Evolutionary conservation across 129 eudicot genomes (phyloP).

Genomic region (Sambucus nigra): DNA sequence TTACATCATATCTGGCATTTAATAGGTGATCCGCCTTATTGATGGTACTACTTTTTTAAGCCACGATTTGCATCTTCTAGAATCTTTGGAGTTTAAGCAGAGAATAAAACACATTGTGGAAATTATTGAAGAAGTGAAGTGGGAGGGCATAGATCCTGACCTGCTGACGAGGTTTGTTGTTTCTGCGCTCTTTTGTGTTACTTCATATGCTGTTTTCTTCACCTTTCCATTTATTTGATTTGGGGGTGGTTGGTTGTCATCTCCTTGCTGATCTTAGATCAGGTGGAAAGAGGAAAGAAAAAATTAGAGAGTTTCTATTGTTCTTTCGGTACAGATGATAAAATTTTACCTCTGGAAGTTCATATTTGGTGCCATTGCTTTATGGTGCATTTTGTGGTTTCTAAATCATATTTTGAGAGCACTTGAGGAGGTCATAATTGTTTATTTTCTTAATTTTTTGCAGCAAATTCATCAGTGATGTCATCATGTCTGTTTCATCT

Average conservation of each 20-base stretch:
- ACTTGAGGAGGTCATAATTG: neutral
- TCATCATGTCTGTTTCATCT: conserved; percentile 73
- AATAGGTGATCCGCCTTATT: conserved; percentile 47
- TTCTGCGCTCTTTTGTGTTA: neutral
- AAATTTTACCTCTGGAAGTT: neutral
- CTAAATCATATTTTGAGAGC: neutral
- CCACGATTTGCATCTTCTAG: conserved; percentile 85
- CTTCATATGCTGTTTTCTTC: conserved; percentile 4
- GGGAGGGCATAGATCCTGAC: conserved; percentile 83
- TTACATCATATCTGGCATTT: conserved; percentile 12
- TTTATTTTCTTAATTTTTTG: conserved; percentile 12
- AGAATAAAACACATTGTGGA: conserved; percentile 74
- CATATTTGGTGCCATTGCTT: neutral
- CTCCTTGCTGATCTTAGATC: too few relatives aligned
- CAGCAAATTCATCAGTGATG: conserved; percentile 89
- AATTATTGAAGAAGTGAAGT: conserved; percentile 60
- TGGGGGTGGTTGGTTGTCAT: too few relatives aligned
- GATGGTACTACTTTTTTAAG: conserved; percentile 58
- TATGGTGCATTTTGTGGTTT: neutral
- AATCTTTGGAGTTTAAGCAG: conserved; percentile 80
- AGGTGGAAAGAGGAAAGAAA: too few relatives aligned
- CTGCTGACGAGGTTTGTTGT: conserved; percentile 59
- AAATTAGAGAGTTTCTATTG: too few relatives aligned
- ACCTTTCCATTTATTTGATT: neutral
- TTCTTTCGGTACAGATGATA: too few relatives aligned